Conservation (phyloP, 495 filamentous ascomycete species). For the Aspergillus avenaceus region DNA sequence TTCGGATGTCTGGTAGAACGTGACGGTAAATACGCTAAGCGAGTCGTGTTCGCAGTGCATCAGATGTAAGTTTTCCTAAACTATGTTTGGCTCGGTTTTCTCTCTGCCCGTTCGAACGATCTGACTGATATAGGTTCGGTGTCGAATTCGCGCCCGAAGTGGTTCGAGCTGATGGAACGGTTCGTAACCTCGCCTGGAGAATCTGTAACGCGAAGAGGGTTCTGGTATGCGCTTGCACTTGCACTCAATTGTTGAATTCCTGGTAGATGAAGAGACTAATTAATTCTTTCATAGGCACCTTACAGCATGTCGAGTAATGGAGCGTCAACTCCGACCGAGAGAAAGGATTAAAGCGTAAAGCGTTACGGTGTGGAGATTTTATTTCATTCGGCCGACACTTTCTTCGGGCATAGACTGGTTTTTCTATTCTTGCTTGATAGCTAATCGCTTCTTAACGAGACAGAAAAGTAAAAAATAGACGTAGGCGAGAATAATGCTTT, state of each 20-base stretch:
- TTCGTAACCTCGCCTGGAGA: slow-evolving; percentile 88
- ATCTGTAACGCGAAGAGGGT: slow-evolving; percentile 95
- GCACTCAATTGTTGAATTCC: too few species aligned
- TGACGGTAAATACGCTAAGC: slow-evolving; percentile 80
- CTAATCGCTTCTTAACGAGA: background rate
- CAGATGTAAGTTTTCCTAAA: slow-evolving; percentile 61
- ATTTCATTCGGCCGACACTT: background rate
- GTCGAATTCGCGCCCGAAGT: slow-evolving; percentile 93
- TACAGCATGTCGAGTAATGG: slow-evolving; percentile 47
- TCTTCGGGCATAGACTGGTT: background rate
- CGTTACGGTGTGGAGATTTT: background rate
- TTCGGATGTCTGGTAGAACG: slow-evolving; percentile 81
- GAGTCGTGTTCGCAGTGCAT: slow-evolving; percentile 89
- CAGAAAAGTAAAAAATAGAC: too few species aligned
- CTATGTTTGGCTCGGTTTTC: background rate
- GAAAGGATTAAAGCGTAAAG: slow-evolving; percentile 14
- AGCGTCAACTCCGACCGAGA: slow-evolving; percentile 36
- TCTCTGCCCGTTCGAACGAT: background rate
- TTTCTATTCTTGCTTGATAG: background rate
- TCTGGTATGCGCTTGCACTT: slow-evolving; percentile 72
- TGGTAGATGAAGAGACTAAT: slow-evolving; percentile 1
- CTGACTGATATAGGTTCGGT: slow-evolving; percentile 62
- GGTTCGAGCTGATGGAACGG: slow-evolving; percentile 87
- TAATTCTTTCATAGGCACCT: slow-evolving; percentile 33
- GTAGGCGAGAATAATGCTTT: too few species aligned